Base-by-base conservation (phyloP, 2,329 filamentous ascomycete genomes). In the Stachybotrys chlorohalonatus region DNA sequence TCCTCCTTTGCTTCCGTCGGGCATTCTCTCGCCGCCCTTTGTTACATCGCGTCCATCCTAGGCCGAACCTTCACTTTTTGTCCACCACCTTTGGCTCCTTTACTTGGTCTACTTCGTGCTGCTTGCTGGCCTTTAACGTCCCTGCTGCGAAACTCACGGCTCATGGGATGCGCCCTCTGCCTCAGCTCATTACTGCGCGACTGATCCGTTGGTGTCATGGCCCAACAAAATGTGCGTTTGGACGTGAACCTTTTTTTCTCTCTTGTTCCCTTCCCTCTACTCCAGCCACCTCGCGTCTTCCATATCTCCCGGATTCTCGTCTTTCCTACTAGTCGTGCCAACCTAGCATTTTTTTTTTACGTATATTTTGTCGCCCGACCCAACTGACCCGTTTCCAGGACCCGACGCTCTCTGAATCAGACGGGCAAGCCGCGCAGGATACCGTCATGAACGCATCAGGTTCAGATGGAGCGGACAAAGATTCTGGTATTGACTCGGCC, bases 401-500 rank as follows among this genome's bases (percentile, higher is more conserved):
- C 58, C 62, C 66, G 50, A 70, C 66, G 59, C 58, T 63, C 60
- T 61, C 66, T 56, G 68, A 70, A 54, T 59, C 64, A 56, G 68
- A 70, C 55, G 63, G 63, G 55, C 66, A 68, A 56, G 56, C 66
- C 53, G 58, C 62, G 58, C 63, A 67, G 54, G 66, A 70, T 63
- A 56, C 75, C 58, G 76, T 79, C 74, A 75, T 70, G 53, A 77
- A 76, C 61, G 73, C 78, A 56, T 72, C 73, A 55, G 73, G 71
- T 56, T 75, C 76, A 54, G 77, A 77, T 59, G 65, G 70, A 56
- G 67, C 72, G 51, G 66, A 72, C 55, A 82, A 79, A 66, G 81
- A 83, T 57, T 69, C 67, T 59, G 72, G 73, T 59, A 67, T 74
- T 62, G 79, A 80, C 60, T 75, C 67, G 55, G 76, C 86, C 52